Base-by-base conservation (phyloP, 768 basidiomycete genomes). In the Lactarius vividus region DNA sequence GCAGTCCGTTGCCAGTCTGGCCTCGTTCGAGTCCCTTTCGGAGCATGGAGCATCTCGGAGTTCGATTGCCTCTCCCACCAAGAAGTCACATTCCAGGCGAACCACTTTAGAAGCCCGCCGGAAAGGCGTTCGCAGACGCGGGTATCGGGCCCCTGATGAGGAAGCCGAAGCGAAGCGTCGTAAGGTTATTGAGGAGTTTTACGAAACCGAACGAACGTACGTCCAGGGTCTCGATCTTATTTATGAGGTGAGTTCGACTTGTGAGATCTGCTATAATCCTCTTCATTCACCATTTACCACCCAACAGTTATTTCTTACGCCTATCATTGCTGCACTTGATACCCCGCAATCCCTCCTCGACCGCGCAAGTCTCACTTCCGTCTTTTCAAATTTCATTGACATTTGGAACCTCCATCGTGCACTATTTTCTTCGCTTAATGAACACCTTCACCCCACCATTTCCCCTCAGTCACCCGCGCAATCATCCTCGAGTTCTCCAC, bases 351-450 rank as follows among this genome's bases (percentile, higher is more conserved):
- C 91, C 2, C 75, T 94, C n/a, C 80, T 94, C 58, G 81, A 86
- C 65, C 85, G 90, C 63, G 75, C 83, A 3, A 83, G 86, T 54
- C 82, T 94, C 64, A 89, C 87, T 0, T 81, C 86, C 15, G 79
- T 94, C 40, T 95, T 95, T 75, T 89, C 89, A 68, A 94, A 94
- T 75, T 93, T 94, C 69, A 88, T 93, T 73, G 92, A 94, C 75
- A 94, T 95, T 39, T 93, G 89, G 92, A 94, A 92, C 71, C 81
- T 92, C 52, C 91, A 93, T 76, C 88, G 84, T 59, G 84, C 88
- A 2, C 88, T 93, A 76, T 85, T 86, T 64, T 78, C 83, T 7
- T 83, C 87, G 2, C 80, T 93, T 33, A 80, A 84, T 9, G 75
- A 77, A 49, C 78, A 84, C 57, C 70, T 81, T 64, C 81, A 69